phyloP scores from a whole-genome alignment of 1,284 basidiomycete genomes.

The Puccinia polysora region DNA sequence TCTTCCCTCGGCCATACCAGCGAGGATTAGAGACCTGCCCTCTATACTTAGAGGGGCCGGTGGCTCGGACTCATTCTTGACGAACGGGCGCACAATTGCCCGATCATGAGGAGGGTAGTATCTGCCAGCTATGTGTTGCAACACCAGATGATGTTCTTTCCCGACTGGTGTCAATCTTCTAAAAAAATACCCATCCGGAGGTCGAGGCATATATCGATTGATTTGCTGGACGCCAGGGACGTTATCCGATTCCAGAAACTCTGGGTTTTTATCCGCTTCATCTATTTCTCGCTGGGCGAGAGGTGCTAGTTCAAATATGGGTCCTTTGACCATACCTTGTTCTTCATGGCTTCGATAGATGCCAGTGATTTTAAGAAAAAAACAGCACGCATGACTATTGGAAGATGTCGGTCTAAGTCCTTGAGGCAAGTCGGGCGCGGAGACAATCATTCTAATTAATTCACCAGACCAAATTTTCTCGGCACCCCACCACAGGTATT shows the following conservation, averaged over 20 bases:
- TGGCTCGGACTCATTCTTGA: not conserved
- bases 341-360: conserved; percentile 35
- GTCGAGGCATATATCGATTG: conserved; percentile 34
- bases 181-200: conserved; percentile 21
- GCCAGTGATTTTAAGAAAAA: conserved; percentile 38
- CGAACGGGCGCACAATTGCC: not conserved
- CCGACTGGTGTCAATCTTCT: conserved; percentile 33
- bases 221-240: conserved; percentile 12
- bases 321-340: conserved; percentile 39
- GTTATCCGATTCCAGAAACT: conserved; percentile 15
- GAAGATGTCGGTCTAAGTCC: conserved; percentile 9
- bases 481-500: conserved; percentile 46
- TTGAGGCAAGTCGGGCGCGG: not conserved
- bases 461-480: conserved; percentile 48
- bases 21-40: conserved; percentile 19
- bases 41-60: not conserved
- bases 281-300: not conserved
- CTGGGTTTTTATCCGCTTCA: not conserved
- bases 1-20: conserved; percentile 30
- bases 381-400: conserved; percentile 17
- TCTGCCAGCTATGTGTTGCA: conserved; percentile 39
- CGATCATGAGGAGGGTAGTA: conserved; percentile 31
- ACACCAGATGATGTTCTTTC: conserved; percentile 41
- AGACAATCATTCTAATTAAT: conserved; percentile 46
- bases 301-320: conserved; percentile 36